phyloP scores from a whole-genome alignment of 2,329 filamentous ascomycete species.

The Leptosphaerulina australis region DNA sequence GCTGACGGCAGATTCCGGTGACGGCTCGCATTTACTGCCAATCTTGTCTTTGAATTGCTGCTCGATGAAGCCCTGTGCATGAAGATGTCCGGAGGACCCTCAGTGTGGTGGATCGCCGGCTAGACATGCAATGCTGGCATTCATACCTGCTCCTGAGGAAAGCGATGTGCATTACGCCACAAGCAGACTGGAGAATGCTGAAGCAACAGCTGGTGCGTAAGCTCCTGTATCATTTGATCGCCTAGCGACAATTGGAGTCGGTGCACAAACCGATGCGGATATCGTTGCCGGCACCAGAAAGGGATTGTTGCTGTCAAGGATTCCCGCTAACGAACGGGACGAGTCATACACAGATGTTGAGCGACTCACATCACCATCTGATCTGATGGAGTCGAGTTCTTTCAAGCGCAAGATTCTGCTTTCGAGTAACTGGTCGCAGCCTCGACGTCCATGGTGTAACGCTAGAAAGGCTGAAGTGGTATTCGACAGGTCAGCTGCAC shows the following conservation, averaged over 20 bases:
- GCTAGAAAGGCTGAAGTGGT: not conserved
- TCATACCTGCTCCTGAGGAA: not conserved
- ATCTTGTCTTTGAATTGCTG: not conserved
- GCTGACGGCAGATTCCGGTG: not conserved
- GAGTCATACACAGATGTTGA: not conserved
- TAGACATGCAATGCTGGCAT: not conserved
- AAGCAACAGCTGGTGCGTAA: not conserved
- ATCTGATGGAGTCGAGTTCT: not conserved
- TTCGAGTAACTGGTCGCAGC: not conserved
- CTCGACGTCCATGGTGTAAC: not conserved
- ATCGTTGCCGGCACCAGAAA: not conserved
- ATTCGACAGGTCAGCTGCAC: not conserved
- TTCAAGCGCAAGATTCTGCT: not conserved
- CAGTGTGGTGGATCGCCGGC: not conserved
- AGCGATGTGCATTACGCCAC: not conserved
- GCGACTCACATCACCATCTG: not conserved
- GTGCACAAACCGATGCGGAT: slow-evolving; percentile 13
- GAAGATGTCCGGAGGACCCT: not conserved
- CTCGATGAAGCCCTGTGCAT: not conserved
- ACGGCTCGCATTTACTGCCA: not conserved
- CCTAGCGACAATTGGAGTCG: not conserved
- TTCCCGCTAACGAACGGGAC: not conserved
- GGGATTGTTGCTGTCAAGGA: not conserved
- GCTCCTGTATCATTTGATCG: not conserved
- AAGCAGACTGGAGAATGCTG: not conserved